phyloP scores from a whole-genome alignment of 164 flowering plant species.

The Echeveria elegans region DNA sequence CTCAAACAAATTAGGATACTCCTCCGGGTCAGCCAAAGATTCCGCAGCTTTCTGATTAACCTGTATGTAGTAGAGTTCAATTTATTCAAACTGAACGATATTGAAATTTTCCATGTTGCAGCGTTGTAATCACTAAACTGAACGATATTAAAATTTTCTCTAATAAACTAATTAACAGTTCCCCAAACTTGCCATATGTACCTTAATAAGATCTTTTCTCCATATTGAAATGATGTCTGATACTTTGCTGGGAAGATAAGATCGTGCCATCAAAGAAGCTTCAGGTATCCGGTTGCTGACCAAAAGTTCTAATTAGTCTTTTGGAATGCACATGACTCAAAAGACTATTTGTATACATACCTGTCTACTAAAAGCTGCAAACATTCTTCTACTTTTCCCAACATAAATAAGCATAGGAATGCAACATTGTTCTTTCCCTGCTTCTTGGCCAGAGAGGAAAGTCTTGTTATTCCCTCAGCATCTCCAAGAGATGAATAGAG shows the following conservation, averaged over 20 bases:
- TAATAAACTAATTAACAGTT: not conserved
- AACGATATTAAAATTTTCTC: not conserved
- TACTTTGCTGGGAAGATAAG: conserved; percentile 98
- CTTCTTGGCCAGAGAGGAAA: conserved; percentile 80
- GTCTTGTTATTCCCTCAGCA: conserved; percentile 72
- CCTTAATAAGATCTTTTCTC: conserved; percentile 95
- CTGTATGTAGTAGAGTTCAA: conserved; percentile 22
- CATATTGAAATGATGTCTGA: conserved; percentile 83
- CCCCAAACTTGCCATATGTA: conserved; percentile 12
- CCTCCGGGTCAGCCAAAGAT: conserved; percentile 96
- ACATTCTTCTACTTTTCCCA: conserved; percentile 93
- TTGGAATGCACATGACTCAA: not conserved
- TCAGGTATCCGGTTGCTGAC: conserved; percentile 98
- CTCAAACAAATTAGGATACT: conserved; percentile 90
- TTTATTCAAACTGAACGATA: not conserved
- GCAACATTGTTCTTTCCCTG: conserved; percentile 97
- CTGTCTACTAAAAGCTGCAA: conserved; percentile 89
- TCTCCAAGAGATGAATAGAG: conserved; percentile 93
- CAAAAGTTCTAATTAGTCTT: conserved; percentile 5
- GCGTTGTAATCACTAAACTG: not conserved
- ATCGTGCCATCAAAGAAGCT: conserved; percentile 98
- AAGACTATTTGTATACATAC: conserved; percentile 21
- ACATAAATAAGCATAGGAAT: conserved; percentile 80
- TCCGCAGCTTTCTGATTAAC: conserved; percentile 95
- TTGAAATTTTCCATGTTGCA: not conserved